A percentile compares a stretch with the other conserved stretches of the same genome.
These are phyloP conservation scores for Fragosphaeria purpurea DNA, from an alignment of 2,329 filamentous ascomycete species.

Conservation along the genomic window DNA sequence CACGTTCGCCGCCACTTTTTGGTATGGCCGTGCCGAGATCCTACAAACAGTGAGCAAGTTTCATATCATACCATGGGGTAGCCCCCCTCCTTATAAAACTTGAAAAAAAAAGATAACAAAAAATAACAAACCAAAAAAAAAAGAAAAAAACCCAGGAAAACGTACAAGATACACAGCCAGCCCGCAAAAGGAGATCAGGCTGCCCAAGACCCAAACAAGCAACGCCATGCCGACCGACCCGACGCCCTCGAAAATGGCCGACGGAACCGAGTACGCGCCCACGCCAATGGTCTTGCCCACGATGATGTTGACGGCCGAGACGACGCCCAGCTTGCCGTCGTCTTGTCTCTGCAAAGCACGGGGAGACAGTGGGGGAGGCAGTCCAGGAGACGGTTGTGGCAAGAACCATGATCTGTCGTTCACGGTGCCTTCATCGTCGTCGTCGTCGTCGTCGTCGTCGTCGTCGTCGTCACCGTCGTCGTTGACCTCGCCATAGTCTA, in stretches of 20 bases:
- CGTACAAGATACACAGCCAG: conserved; percentile 31
- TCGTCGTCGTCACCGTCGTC: conserved; percentile 8
- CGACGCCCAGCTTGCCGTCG: conserved; percentile 24
- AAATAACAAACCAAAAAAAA: too few relatives aligned
- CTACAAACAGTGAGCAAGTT: conserved; percentile 10
- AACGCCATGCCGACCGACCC: conserved; percentile 45
- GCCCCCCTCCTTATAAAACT: too few relatives aligned
- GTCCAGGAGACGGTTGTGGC: conserved; percentile 13
- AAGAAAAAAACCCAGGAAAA: not conserved
- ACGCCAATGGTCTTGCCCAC: conserved; percentile 30
- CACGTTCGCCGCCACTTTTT: conserved; percentile 38
- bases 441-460: conserved; percentile 8
- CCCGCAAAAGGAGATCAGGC: conserved; percentile 33
- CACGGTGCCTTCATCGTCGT: conserved; percentile 13
- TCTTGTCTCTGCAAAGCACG: conserved; percentile 5
- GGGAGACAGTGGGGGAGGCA: not conserved
- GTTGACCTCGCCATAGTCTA: not conserved
- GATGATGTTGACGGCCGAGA: conserved; percentile 28
- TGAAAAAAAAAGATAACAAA: too few relatives aligned
- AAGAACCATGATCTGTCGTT: conserved; percentile 15
- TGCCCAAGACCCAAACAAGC: conserved; percentile 44
- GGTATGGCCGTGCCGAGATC: conserved; percentile 35
- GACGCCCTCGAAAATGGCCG: conserved; percentile 43
- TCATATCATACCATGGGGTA: too few relatives aligned
- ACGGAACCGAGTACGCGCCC: conserved; percentile 44